Evolutionary conservation across 2,329 filamentous ascomycete genomes (phyloP).

Genomic region (Scedosporium dehoogii): DNA sequence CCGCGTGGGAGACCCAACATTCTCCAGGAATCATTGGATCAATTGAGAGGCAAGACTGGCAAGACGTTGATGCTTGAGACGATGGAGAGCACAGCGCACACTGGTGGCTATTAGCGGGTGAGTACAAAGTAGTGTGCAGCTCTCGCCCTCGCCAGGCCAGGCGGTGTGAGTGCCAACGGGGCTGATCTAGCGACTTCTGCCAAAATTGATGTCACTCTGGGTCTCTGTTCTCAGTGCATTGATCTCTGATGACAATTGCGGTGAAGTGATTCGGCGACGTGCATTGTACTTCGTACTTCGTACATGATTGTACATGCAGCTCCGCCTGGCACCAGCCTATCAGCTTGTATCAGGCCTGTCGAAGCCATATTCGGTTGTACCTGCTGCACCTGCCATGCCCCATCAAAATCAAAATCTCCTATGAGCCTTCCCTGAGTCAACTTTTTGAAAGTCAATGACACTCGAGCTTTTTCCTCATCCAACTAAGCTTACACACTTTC

Average conservation of each 20-base stretch:
- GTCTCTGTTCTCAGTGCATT: background rate
- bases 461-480: background rate
- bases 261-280: background rate
- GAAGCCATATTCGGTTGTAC: background rate
- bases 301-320: background rate
- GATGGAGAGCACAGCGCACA: too few relatives aligned
- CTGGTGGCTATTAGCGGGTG: too few relatives aligned
- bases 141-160: background rate
- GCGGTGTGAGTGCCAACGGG: background rate
- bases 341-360: too few relatives aligned
- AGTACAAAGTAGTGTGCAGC: background rate
- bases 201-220: too few relatives aligned
- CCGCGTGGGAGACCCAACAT: too few relatives aligned
- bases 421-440: background rate
- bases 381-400: background rate
- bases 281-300: background rate
- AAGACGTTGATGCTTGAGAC: too few relatives aligned
- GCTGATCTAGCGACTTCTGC: background rate
- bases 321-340: background rate
- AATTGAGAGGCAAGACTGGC: too few relatives aligned
- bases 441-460: background rate
- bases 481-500: conserved; percentile 1
- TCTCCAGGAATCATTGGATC: too few relatives aligned
- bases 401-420: background rate
- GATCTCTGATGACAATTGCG: conserved; percentile 3